Evolutionary conservation across 176 grass and related monocot species (phyloP), one percentile per base, ranked within the genome.

Genomic region (Typha latifolia): DNA sequence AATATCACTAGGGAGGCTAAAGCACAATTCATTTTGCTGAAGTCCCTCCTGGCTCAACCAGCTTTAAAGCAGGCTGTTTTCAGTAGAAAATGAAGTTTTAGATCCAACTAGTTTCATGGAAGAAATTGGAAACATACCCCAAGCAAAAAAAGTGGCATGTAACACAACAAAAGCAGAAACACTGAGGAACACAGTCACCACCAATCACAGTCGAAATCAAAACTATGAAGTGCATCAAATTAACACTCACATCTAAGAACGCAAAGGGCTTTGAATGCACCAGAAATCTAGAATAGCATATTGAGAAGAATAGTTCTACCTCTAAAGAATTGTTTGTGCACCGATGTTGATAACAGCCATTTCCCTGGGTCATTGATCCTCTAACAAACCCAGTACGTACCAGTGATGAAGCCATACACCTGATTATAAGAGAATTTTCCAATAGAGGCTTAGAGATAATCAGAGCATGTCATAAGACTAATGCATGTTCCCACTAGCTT

Each of bases 281-380:
- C 70, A 24, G 14, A 63, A 78, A 70, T 21, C 23, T 29, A 7
- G 61, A 49, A 37, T 34, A 50, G 12, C 47, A 76, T 57, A 69
- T 8, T 49, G n/a, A 48, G 66, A 8, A 78, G 11, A 34, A 49
- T 48, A 26, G 47, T 76, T 26, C 69, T 69, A 87, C 94, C 85
- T 87, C 88, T 78, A 99, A 59, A 23, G 89, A 86, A 26, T 81
- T 92, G 69, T 90, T 90, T 21, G 81, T 82, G 74, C 95, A 99
- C 61, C 81, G 89, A 85, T 99, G 95, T 68, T 99, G 89, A 76
- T 99, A 99, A 73, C 95, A 99, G 21, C 95, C 95, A 83, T 94
- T 94, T 85, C 95, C 95, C 59, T 99, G 95, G 64, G 89, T 99
- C 76, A 91, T 79, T 68, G 95, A 99, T 84, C 95, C 95, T 61